Conservation (phyloP, 1,139 yeast genomes). For the Magnusiomyces ingens region DNA sequence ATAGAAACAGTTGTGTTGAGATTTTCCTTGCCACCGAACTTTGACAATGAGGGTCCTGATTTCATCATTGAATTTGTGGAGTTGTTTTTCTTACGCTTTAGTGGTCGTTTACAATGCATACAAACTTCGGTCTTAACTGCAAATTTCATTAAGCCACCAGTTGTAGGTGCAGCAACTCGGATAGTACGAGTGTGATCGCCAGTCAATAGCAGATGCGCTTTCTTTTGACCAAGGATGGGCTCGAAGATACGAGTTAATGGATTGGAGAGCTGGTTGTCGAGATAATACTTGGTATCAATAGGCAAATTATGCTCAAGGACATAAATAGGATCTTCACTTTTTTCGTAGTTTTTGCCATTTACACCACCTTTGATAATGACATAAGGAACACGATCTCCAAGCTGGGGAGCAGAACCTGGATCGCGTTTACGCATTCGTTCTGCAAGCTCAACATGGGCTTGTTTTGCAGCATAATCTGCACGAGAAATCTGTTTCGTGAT, state of each 20-base stretch:
- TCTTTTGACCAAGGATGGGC: slow-evolving; percentile 84
- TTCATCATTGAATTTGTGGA: no score
- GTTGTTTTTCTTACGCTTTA: slow-evolving; percentile 36
- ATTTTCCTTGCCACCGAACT: neutral
- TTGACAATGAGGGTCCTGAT: no score
- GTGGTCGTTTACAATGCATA: slow-evolving; percentile 79
- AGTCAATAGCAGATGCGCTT: slow-evolving; percentile 62
- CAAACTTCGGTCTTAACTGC: slow-evolving; percentile 87
- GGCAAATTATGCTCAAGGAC: slow-evolving; percentile 89
- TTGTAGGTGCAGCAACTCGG: slow-evolving; percentile 55
- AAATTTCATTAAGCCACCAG: slow-evolving; percentile 83
- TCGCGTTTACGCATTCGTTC: slow-evolving; percentile 96
- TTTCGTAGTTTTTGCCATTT: slow-evolving; percentile 84
- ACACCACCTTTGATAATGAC: slow-evolving; percentile 79
- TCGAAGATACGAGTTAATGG: slow-evolving; percentile 92
- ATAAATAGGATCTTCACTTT: slow-evolving; percentile 92
- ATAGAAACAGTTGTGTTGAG: neutral
- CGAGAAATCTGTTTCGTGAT: slow-evolving; percentile 88
- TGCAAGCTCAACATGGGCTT: slow-evolving; percentile 94
- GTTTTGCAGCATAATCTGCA: slow-evolving; percentile 90
- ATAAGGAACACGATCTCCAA: slow-evolving; percentile 98
- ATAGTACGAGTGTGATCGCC: slow-evolving; percentile 84
- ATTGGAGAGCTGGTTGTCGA: slow-evolving; percentile 87
- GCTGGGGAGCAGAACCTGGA: slow-evolving; percentile 92
- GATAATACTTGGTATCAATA: slow-evolving; percentile 88